phyloP scores from a whole-genome alignment of 192 early-diverging fungal species.

The Mortierella hygrophila region DNA sequence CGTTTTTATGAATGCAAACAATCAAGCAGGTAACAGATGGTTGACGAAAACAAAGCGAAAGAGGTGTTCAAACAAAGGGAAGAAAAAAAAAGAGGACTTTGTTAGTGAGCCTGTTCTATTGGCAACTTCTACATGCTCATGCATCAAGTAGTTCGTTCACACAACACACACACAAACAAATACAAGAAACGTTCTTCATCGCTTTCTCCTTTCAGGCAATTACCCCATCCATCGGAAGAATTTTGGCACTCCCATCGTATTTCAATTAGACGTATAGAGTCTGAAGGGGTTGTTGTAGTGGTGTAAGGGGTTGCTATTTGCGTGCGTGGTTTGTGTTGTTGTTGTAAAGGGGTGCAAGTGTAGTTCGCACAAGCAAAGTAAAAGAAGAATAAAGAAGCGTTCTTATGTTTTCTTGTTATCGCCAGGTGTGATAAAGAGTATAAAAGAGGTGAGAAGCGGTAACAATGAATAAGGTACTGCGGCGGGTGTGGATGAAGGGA shows the following conservation, averaged over 20 bases:
- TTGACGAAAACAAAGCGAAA: neutral
- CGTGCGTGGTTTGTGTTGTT: neutral
- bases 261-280: neutral
- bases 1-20: too few species aligned
- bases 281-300: neutral
- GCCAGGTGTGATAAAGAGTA: neutral
- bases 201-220: neutral
- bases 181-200: too few species aligned
- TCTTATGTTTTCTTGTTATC: neutral
- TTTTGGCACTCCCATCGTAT: slow-evolving; percentile 87
- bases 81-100: neutral
- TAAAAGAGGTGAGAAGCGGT: neutral
- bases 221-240: slow-evolving; percentile 98
- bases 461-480: neutral
- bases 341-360: neutral
- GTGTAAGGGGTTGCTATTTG: neutral
- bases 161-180: too few species aligned
- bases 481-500: neutral
- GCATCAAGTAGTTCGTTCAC: neutral
- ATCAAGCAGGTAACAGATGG: neutral
- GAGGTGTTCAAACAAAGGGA: neutral
- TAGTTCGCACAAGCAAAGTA: neutral
- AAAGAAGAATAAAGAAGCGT: neutral
- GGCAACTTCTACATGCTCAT: neutral
- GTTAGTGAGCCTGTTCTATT: neutral